Evolutionary conservation across 306 rosid genomes (phyloP), one percentile per base, ranked within the genome.

Genomic region (Quercus aquifolioides): DNA sequence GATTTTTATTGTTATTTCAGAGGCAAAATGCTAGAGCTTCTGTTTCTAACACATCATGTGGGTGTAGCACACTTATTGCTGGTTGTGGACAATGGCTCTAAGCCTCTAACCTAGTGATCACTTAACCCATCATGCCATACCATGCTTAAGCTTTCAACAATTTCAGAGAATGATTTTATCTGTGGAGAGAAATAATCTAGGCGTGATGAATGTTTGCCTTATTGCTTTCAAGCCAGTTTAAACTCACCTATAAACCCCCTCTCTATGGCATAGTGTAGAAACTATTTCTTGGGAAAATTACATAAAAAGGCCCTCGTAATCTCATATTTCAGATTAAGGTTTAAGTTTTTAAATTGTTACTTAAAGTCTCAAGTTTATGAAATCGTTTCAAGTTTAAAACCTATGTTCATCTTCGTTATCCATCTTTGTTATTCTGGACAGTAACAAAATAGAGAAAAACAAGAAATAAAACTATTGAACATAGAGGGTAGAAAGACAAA

Each of bases 11-110:
- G 10, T 41, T 5, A 10, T 19, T 4, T 18, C 14, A 64, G 26
- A 52, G 26, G 25, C 30, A 23, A 76, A 79, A 67, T 59, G 52
- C 68, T 26, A 65, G 73, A 80, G 62, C 60, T 78, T 41, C 28
- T 80, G 74, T 74, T 52, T 75, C 55, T 35, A 67, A 67, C 11
- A 13, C 52, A 67, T 65, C 43, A 65, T 8, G 21, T 41, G 3
- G 46, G 46, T 8, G 46, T 31, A 65, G n/a, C 69, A 30, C 71
- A 64, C 43, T 64, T 30, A 31, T 31, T 31, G 71, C 49, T 64
- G 21, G 33, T 31, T 30, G 43, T 17, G 13, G 41, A 30, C 38
- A 15, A 15, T 30, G 69, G 31, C 25, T 38, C 43, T 38, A 5
- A 2, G 65, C 9, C 65, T 9, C 5, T 23, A 12, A 12, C 5